phyloP scores from a whole-genome alignment of 2,329 filamentous ascomycete species.

The Polychaeton citri region DNA sequence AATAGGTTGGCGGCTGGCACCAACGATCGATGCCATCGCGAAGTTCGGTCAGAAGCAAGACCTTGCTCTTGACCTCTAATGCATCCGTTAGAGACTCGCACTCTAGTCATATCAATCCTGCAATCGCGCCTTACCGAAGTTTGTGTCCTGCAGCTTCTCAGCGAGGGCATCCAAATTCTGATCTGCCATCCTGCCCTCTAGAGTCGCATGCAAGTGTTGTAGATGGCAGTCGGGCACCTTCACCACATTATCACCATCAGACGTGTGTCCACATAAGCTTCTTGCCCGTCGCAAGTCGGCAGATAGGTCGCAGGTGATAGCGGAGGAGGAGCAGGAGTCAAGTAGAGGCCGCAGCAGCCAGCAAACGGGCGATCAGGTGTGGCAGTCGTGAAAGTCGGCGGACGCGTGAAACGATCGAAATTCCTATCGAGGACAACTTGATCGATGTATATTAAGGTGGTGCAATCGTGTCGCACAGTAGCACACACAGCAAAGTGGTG shows the following conservation, averaged over 20 bases:
- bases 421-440: no score
- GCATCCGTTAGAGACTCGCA: neutral
- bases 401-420: no score
- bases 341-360: no score
- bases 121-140: neutral
- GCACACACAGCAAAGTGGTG: no score
- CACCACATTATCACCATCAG: neutral
- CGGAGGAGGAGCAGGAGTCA: no score
- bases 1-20: conserved; percentile 63
- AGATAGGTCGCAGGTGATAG: no score
- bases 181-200: conserved; percentile 18
- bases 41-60: conserved; percentile 69
- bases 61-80: conserved; percentile 66
- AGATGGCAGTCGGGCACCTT: neutral
- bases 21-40: conserved; percentile 88
- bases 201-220: neutral
- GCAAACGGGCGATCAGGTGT: no score
- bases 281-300: no score
- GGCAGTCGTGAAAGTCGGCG: no score
- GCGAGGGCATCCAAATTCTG: conserved; percentile 34
- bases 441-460: no score
- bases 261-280: no score
- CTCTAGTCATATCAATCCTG: neutral
- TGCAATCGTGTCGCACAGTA: no score
- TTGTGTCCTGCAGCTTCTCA: conserved; percentile 31